Conservation (phyloP, 495 filamentous ascomycete species). For the Sabuloglossum arenarium region DNA sequence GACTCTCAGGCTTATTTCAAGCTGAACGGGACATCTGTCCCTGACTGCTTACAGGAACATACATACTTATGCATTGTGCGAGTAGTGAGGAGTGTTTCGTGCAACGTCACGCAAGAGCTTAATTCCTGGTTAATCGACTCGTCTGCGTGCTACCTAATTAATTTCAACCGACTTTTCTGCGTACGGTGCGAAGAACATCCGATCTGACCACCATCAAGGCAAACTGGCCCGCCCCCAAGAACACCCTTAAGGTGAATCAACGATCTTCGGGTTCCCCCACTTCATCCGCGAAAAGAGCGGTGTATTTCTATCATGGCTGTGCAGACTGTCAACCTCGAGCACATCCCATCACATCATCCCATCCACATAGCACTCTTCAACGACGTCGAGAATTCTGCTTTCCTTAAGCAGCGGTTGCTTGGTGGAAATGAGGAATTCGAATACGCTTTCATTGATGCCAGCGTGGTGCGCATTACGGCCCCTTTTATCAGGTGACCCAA, state of each 20-base stretch:
- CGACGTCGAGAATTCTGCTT: slow-evolving; percentile 52
- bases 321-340: slow-evolving; percentile 42
- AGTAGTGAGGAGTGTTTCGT: too few relatives aligned
- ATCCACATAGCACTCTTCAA: slow-evolving; percentile 55
- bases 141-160: not conserved
- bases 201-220: not conserved
- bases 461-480: slow-evolving; percentile 25
- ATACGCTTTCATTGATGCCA: slow-evolving; percentile 84
- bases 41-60: not conserved
- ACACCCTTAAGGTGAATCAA: not conserved
- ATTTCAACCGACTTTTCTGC: not conserved
- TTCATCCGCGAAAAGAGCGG: not conserved
- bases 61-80: too few relatives aligned
- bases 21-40: not conserved
- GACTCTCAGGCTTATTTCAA: not conserved
- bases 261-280: not conserved
- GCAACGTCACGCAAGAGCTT: not conserved
- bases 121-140: not conserved
- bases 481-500: not conserved
- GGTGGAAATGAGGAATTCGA: slow-evolving; percentile 64
- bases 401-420: slow-evolving; percentile 61
- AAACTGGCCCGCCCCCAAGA: not conserved
- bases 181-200: not conserved
- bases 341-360: slow-evolving; percentile 40
- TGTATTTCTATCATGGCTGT: slow-evolving; percentile 9